phyloP scores from a whole-genome alignment of 1,284 basidiomycete species.

The Mixia osmundae region DNA sequence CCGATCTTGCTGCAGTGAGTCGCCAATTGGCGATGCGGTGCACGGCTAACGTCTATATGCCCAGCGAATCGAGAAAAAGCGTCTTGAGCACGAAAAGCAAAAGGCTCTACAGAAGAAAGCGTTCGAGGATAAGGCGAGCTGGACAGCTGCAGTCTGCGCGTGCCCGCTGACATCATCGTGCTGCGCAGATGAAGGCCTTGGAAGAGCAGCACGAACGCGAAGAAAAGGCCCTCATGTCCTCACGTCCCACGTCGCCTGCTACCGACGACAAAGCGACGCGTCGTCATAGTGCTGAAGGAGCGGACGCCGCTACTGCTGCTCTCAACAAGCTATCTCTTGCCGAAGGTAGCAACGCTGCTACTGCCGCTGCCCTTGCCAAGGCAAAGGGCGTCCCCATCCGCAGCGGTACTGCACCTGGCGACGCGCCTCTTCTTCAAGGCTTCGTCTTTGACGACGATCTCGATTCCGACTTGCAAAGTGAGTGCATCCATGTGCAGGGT shows the following conservation, averaged over 20 bases:
- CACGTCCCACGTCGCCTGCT: slow-evolving; percentile 8
- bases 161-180: not conserved
- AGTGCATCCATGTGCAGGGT: slow-evolving; percentile 19
- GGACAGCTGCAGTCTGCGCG: not conserved
- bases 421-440: slow-evolving; percentile 13
- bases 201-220: slow-evolving; percentile 11
- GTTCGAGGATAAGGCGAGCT: slow-evolving; percentile 79
- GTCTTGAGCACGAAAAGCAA: slow-evolving; percentile 66
- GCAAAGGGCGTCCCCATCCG: not conserved
- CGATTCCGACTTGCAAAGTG: slow-evolving; percentile 73
- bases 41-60: not conserved
- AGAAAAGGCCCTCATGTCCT: slow-evolving; percentile 4
- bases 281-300: slow-evolving; percentile 1
- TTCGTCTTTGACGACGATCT: slow-evolving; percentile 74
- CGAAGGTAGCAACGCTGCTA: slow-evolving; percentile 8
- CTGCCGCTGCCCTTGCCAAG: slow-evolving; percentile 1
- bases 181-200: slow-evolving; percentile 9
- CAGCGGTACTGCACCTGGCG: not conserved
- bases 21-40: not conserved
- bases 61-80: slow-evolving; percentile 67
- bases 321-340: slow-evolving; percentile 2
- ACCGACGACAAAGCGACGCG: slow-evolving; percentile 1
- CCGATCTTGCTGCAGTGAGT: not conserved
- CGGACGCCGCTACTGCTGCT: slow-evolving; percentile 2
- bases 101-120: slow-evolving; percentile 57